Conservation (phyloP, 2,329 filamentous ascomycete genomes). For the Aspergillus fijiensis region DNA sequence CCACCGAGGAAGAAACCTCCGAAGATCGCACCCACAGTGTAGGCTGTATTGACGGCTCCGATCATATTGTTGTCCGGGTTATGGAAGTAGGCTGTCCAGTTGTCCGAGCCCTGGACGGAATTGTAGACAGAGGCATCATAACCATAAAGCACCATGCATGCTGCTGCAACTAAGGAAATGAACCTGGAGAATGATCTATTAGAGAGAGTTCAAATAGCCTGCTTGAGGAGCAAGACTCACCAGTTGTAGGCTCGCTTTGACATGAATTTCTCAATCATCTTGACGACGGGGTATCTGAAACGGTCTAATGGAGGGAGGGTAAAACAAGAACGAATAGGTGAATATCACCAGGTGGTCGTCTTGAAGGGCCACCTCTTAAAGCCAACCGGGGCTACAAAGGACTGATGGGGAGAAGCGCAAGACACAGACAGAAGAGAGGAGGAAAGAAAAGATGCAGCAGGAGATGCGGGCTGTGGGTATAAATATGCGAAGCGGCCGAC, state of each 20-base stretch:
- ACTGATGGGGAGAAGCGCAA: neutral
- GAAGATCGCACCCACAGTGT: constrained; percentile 69
- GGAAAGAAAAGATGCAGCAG: neutral
- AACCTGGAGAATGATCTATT: constrained; percentile 47
- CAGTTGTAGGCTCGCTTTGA: constrained; percentile 36
- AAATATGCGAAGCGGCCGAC: constrained; percentile 1
- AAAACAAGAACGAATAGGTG: neutral
- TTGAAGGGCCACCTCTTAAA: neutral
- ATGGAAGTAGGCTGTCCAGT: constrained; percentile 67
- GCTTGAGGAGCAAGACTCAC: constrained; percentile 13
- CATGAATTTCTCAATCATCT: constrained; percentile 14
- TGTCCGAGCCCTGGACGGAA: constrained; percentile 64
- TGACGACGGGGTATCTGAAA: constrained; percentile 20
- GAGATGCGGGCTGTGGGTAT: constrained; percentile 5
- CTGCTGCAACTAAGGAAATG: constrained; percentile 67
- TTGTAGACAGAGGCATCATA: constrained; percentile 76
- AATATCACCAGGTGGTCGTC: neutral
- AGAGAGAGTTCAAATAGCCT: neutral
- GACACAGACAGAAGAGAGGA: neutral
- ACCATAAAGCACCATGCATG: constrained; percentile 73
- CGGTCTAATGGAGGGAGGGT: neutral
- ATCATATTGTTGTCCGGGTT: constrained; percentile 45
- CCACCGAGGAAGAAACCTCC: constrained; percentile 69
- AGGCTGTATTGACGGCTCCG: constrained; percentile 65
- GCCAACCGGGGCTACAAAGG: neutral